Evolutionary conservation across 257 asterid genomes (phyloP), one percentile per base, ranked within the genome.

Genomic region (Solanum habrochaites): DNA sequence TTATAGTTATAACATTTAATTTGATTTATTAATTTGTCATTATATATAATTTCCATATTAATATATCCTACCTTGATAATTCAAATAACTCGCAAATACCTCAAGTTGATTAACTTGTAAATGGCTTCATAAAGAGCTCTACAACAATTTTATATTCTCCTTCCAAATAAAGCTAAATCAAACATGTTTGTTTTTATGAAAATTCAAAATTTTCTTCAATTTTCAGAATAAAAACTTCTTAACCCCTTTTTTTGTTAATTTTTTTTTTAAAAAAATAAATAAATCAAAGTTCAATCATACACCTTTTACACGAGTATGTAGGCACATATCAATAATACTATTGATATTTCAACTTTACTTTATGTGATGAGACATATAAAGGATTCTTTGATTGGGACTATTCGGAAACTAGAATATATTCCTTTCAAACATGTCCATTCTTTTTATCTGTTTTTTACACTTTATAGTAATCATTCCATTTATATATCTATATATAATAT

Each of bases 1-100:
- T 0, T 32, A 0, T 32, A 32, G 0, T 32, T 32, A 32, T 32
- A 32, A 32, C 0, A 32, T 32, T 32, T 4, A 32, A 32, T 32
- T 32, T 32, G 0, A 32, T 32, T 32, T 32, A 32, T 32, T 32
- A 32, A 32, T 32, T 32, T 4, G 5, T 5, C 35, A 32, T 32
- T 32, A 4, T 32, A 32, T 32, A 32, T 32, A 32, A 32, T 32
- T 32, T 32, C 4, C 35, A 0, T 5, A 32, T 32, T 32, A 35
- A 35, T 35, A 5, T 35, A 35, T 1, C 39, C 7, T 6, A 0
- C 39, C 39, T 35, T 6, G 6, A 35, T 5, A 35, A 35, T 35
- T 35, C 1, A 35, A 35, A 35, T 35, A 35, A 35, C 39, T 35
- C 6, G 39, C 39, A 35, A 35, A 35, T 35, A 35, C 7, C 7